phyloP scores from a whole-genome alignment of 345 rosid genomes.

The Aquilaria malaccensis region DNA sequence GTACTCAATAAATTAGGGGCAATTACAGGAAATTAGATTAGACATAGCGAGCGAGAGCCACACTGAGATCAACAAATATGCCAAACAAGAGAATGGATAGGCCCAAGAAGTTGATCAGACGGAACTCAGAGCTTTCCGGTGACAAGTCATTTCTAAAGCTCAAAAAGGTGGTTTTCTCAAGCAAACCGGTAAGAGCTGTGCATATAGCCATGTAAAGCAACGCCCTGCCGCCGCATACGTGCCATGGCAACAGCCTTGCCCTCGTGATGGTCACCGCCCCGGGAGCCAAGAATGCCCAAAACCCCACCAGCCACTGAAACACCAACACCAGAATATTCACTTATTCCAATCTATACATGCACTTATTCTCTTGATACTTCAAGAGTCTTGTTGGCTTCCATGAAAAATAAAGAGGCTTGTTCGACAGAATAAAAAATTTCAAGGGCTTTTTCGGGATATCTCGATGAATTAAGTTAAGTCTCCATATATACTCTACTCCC shows the following conservation, averaged over 20 bases:
- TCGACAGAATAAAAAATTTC: too few species aligned
- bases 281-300: constrained; percentile 33
- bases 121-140: constrained; percentile 29
- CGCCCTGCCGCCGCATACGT: constrained; percentile 61
- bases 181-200: constrained; percentile 80
- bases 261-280: constrained; percentile 14
- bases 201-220: constrained; percentile 62
- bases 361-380: not conserved
- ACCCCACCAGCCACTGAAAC: constrained; percentile 66
- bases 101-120: constrained; percentile 63
- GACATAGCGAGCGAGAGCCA: constrained; percentile 61
- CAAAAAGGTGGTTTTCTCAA: constrained; percentile 37
- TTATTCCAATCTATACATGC: not conserved
- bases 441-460: too few species aligned
- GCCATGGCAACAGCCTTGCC: constrained; percentile 53
- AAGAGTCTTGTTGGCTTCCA: too few species aligned
- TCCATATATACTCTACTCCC: too few species aligned
- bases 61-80: constrained; percentile 66
- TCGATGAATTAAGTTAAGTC: too few species aligned
- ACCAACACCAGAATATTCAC: not conserved
- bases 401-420: too few species aligned
- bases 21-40: constrained; percentile 9
- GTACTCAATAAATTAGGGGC: too few species aligned
- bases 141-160: not conserved
- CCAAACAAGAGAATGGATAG: constrained; percentile 67